A percentile compares a stretch with the other conserved stretches of the same genome.
Conservation (phyloP, 2,329 filamentous ascomycete species). For the Fusarium equiseti region DNA sequence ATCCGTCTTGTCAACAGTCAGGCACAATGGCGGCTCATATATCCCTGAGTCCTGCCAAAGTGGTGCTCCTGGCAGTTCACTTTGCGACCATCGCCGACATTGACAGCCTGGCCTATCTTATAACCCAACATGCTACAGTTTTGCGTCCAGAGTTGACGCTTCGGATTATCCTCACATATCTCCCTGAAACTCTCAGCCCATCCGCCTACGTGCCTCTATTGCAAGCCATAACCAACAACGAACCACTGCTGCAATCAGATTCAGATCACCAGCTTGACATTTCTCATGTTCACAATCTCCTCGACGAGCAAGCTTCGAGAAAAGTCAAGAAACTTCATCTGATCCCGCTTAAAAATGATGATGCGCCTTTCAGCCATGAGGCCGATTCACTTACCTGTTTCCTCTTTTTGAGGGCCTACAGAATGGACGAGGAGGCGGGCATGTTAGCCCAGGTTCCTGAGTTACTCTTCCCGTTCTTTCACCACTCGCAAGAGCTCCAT, state of each 20-base stretch:
- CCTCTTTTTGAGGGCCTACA: conserved; percentile 74
- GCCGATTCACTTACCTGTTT: conserved; percentile 72
- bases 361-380: conserved; percentile 60
- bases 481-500: conserved; percentile 69
- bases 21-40: conserved; percentile 43
- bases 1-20: background rate
- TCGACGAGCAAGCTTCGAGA: conserved; percentile 73
- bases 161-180: conserved; percentile 79
- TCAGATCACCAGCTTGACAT: conserved; percentile 64
- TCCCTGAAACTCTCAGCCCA: conserved; percentile 78
- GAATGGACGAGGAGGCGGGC: conserved; percentile 79
- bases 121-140: conserved; percentile 66
- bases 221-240: conserved; percentile 64
- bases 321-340: conserved; percentile 73
- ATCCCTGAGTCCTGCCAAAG: conserved; percentile 72
- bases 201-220: conserved; percentile 72
- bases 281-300: conserved; percentile 67
- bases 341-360: conserved; percentile 65
- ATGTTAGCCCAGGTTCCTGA: conserved; percentile 74
- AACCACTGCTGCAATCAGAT: conserved; percentile 56
- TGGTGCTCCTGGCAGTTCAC: conserved; percentile 78
- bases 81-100: conserved; percentile 76
- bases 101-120: conserved; percentile 69
- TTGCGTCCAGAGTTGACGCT: conserved; percentile 75
- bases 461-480: conserved; percentile 77